A percentile compares a stretch with the other conserved stretches of the same genome.
Evolutionary conservation across 2,329 filamentous ascomycete genomes (phyloP).

Genomic region (Pseudopyrenochaeta lycopersici): DNA sequence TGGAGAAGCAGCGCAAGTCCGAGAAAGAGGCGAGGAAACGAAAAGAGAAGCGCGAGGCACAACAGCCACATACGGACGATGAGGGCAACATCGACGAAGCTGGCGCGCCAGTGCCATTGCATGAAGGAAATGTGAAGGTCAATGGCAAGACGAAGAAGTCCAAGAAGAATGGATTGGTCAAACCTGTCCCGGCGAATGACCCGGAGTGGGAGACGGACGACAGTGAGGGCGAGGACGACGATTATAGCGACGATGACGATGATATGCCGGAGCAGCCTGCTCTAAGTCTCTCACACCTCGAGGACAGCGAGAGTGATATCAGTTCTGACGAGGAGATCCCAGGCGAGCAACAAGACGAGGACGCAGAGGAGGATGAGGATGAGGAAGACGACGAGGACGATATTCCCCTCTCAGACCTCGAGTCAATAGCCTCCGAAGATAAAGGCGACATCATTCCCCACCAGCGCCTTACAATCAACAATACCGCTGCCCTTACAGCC

Average conservation of each 20-base stretch:
- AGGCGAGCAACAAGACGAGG: constrained; percentile 54
- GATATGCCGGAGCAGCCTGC: constrained; percentile 31
- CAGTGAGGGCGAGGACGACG: constrained; percentile 50
- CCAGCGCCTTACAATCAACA: constrained; percentile 96
- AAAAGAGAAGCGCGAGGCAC: constrained; percentile 9
- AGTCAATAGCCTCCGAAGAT: constrained; percentile 79
- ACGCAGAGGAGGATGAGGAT: constrained; percentile 65
- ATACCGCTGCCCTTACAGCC: constrained; percentile 83
- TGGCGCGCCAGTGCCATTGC: constrained; percentile 38
- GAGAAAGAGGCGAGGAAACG: constrained; percentile 18
- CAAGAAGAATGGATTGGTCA: constrained; percentile 42
- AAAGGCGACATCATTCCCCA: constrained; percentile 87
- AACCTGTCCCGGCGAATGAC: constrained; percentile 32
- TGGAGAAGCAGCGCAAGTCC: constrained; percentile 67
- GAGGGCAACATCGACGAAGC: constrained; percentile 35
- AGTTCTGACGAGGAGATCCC: constrained; percentile 39
- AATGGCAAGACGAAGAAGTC: constrained; percentile 44
- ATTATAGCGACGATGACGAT: constrained; percentile 47
- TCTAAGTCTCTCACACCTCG: constrained; percentile 43
- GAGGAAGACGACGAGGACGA: constrained; percentile 84
- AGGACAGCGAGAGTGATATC: constrained; percentile 53
- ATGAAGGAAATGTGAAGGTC: constrained; percentile 37
- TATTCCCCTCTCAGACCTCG: constrained; percentile 87
- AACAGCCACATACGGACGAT: constrained; percentile 15
- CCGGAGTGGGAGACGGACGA: constrained; percentile 44